Evolutionary conservation across 2,329 filamentous ascomycete genomes (phyloP), one percentile per base, ranked within the genome.

Genomic region (Geosmithia putterillii): DNA sequence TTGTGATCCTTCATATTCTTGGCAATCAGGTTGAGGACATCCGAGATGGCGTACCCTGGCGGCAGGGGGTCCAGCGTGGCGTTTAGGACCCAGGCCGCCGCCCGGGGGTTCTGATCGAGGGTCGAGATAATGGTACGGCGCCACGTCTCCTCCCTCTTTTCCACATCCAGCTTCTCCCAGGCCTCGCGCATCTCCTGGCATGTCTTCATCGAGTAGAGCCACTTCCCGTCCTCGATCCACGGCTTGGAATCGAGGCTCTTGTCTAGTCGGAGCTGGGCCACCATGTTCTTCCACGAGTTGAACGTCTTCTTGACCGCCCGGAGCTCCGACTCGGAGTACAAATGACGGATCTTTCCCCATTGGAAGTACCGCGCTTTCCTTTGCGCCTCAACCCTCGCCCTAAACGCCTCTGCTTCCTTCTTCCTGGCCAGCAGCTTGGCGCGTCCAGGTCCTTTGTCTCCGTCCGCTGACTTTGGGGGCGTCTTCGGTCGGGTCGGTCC

Each of bases 1-100:
- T 9, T 9, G 40, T 14, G 20, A 25, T 4, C 19, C 18, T 36
- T 19, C 5, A 4, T 17, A 20, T 10, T 20, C 32, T 50, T 50
- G 12, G 54, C 55, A 15, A 62, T 48, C 41, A 60, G 59, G 14
- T 56, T 46, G 2, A 67, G 44, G 1, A 53, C 53, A 42, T 69
- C 65, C 4, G 58, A 52, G 8, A 62, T 56, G 8, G 61, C 60
- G 43, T 66, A 69, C 1, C 59, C 59, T 1, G 60, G 61, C 2
- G 60, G 55, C 10, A 53, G 42, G 5, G 59, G 58, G 32, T 64
- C 53, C 43, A 64, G 45, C 0, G 63, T 69, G 4, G 63, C 63
- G 17, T 57, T 50, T 2, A 69, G 54, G 7, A 69, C 54, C 43
- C 48, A 48, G 10, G 40, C 41, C 2, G 56, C 55, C 43, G 57